phyloP scores from a whole-genome alignment of 164 flowering plant species.

The Litsea cubeba region DNA sequence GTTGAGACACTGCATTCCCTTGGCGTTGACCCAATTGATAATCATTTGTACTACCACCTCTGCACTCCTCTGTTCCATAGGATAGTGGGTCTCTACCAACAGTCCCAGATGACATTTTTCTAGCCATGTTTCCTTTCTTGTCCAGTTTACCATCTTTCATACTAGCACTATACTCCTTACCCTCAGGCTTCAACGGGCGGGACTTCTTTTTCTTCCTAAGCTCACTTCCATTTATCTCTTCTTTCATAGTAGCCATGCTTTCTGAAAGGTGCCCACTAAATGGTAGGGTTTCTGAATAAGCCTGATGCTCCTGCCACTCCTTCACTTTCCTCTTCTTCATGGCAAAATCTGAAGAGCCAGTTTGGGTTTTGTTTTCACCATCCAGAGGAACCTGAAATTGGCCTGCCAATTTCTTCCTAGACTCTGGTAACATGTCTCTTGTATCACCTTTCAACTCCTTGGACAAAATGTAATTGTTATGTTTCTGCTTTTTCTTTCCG shows the following conservation, averaged over 20 bases:
- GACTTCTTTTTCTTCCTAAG: slow-evolving; percentile 31
- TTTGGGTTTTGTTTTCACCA: slow-evolving; percentile 14
- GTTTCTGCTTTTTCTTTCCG: slow-evolving; percentile 29
- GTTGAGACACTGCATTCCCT: slow-evolving; percentile 21
- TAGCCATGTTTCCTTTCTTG: slow-evolving; percentile 20
- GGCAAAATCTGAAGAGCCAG: slow-evolving; percentile 21
- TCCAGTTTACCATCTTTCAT: slow-evolving; percentile 24
- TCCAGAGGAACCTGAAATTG: slow-evolving; percentile 20
- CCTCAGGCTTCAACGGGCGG: slow-evolving; percentile 24
- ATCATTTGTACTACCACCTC: slow-evolving; percentile 20
- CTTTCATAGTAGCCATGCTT: slow-evolving; percentile 18
- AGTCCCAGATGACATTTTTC: slow-evolving; percentile 16
- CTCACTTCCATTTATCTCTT: slow-evolving; percentile 33
- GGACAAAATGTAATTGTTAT: slow-evolving; percentile 14
- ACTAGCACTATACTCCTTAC: slow-evolving; percentile 25
- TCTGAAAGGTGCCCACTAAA: slow-evolving; percentile 14
- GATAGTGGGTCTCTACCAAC: slow-evolving; percentile 17
- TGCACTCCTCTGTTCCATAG: slow-evolving; percentile 23
- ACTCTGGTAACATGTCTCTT: slow-evolving; percentile 18
- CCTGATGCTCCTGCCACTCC: slow-evolving; percentile 32
- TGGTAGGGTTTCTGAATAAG: slow-evolving; percentile 12
- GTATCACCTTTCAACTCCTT: slow-evolving; percentile 27
- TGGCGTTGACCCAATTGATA: slow-evolving; percentile 23
- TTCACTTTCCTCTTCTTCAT: slow-evolving; percentile 55
- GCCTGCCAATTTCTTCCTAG: slow-evolving; percentile 29